Evolutionary conservation across 2,329 filamentous ascomycete genomes (phyloP).

Genomic region (Myriangium duriaei): DNA sequence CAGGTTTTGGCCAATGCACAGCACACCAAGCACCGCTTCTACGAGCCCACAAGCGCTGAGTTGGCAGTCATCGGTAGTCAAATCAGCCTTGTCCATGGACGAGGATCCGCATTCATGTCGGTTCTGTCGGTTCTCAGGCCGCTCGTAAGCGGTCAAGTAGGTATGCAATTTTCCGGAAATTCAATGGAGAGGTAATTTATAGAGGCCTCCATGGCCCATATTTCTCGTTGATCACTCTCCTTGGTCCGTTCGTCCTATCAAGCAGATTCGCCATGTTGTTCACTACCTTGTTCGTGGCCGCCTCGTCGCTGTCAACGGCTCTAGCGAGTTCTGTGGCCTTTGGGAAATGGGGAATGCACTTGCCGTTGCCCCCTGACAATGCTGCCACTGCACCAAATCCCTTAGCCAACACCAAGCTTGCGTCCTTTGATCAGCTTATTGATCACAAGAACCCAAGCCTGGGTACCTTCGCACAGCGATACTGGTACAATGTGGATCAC

Average conservation of each 20-base stretch:
- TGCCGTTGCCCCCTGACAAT: not conserved
- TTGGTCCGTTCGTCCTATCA: not conserved
- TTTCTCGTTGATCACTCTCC: constrained; percentile 2
- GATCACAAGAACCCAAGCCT: constrained; percentile 45
- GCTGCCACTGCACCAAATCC: not conserved
- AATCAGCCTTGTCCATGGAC: not conserved
- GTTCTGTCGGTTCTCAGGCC: too few species aligned
- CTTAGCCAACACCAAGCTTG: constrained; percentile 3
- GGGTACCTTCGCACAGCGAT: constrained; percentile 43
- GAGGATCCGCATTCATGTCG: not conserved
- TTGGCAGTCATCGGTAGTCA: not conserved
- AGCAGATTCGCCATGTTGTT: not conserved
- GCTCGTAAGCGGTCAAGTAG: too few species aligned
- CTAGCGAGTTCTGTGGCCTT: not conserved
- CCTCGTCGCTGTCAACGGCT: not conserved
- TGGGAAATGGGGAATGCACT: not conserved
- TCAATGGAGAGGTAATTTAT: too few species aligned
- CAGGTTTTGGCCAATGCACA: too few species aligned
- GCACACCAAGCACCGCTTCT: too few species aligned
- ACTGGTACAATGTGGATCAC: constrained; percentile 39
- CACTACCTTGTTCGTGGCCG: not conserved
- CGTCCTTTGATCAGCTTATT: constrained; percentile 43
- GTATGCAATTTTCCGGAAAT: too few species aligned
- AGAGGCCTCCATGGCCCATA: constrained; percentile 1
- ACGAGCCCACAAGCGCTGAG: too few species aligned